phyloP scores from a whole-genome alignment of 2,329 filamentous ascomycete species.

The Epichloe gansuensis region DNA sequence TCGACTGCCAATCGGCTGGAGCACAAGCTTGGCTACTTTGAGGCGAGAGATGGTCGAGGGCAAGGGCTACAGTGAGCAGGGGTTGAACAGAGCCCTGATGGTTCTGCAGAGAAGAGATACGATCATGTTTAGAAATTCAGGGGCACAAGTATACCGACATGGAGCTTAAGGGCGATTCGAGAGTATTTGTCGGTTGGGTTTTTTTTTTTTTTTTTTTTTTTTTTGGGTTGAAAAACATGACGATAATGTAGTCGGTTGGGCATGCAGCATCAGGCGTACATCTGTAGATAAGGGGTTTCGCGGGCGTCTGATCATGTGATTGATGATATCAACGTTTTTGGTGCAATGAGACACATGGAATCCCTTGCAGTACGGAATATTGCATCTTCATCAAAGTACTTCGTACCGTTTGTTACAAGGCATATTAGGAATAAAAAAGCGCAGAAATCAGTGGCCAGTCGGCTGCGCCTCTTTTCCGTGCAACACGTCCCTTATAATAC shows the following conservation, averaged over 20 bases:
- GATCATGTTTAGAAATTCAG: constrained; percentile 68
- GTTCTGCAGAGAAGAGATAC: constrained; percentile 81
- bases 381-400: background rate
- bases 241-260: background rate
- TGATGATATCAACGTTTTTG: background rate
- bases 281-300: background rate
- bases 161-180: constrained; percentile 38
- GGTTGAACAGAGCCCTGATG: constrained; percentile 71
- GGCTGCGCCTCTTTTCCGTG: too few species aligned
- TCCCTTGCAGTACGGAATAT: background rate
- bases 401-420: background rate
- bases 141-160: constrained; percentile 61
- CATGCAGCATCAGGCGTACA: background rate
- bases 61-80: constrained; percentile 80
- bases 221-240: background rate
- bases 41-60: constrained; percentile 85
- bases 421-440: background rate
- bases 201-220: too few species aligned
- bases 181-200: background rate
- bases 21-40: constrained; percentile 76
- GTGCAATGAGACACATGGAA: background rate
- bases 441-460: too few species aligned
- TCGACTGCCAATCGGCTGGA: constrained; percentile 88
- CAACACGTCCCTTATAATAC: too few species aligned
- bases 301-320: background rate